Conservation (phyloP, 768 basidiomycete genomes). For the Russula lepida region DNA sequence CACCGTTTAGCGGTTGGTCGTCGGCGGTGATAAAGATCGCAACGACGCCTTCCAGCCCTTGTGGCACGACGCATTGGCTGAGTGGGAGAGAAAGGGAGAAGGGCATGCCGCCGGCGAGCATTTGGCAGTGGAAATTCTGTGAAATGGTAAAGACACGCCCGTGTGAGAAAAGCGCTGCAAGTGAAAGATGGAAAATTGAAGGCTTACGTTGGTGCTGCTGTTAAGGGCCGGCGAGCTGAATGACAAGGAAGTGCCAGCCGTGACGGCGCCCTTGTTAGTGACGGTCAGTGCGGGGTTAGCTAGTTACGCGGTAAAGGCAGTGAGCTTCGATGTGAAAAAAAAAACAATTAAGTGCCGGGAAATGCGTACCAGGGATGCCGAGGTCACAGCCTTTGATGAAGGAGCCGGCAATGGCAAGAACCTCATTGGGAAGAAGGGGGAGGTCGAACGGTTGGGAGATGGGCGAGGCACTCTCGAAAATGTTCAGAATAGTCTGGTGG, state of each 20-base stretch:
- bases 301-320: slow-evolving; percentile 18
- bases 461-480: slow-evolving; percentile 50
- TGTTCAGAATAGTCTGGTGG: slow-evolving; percentile 70
- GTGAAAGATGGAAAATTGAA: background rate
- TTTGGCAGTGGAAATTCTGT: slow-evolving; percentile 62
- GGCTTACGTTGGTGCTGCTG: slow-evolving; percentile 37
- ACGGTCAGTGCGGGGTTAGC: slow-evolving; percentile 53
- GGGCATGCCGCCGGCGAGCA: slow-evolving; percentile 56
- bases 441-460: slow-evolving; percentile 70
- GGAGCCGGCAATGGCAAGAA: slow-evolving; percentile 56
- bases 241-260: slow-evolving; percentile 50
- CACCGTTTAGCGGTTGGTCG: slow-evolving; percentile 52
- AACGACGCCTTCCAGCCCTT: slow-evolving; percentile 64
- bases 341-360: fast-evolving
- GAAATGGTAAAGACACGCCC: background rate
- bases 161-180: background rate
- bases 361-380: slow-evolving; percentile 44
- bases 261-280: slow-evolving; percentile 53
- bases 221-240: slow-evolving; percentile 54
- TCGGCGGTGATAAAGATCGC: slow-evolving; percentile 62
- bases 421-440: slow-evolving; percentile 56
- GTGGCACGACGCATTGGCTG: slow-evolving; percentile 53
- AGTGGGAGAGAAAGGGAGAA: slow-evolving; percentile 52
- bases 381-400: slow-evolving; percentile 66
- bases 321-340: background rate